Conservation (phyloP, 2,329 filamentous ascomycete genomes). For the Fusarium anguioides region DNA sequence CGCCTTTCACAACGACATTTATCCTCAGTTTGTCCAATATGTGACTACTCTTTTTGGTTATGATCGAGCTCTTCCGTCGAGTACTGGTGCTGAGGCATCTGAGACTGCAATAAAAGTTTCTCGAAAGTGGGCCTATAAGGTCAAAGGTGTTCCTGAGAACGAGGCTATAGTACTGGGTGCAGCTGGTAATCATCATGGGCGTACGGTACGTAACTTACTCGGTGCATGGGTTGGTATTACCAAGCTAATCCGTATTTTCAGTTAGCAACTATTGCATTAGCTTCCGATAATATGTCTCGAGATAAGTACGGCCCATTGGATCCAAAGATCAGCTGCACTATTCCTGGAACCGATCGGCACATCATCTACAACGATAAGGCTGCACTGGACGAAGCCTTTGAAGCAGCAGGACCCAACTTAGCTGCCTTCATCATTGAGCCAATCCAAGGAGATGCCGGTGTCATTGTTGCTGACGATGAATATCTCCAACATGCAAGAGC, state of each 20-base stretch:
- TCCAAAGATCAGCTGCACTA: neutral
- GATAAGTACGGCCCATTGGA: neutral
- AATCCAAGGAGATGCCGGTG: constrained; percentile 77
- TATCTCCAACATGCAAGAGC: constrained; percentile 85
- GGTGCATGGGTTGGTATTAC: no score
- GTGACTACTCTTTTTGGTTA: neutral
- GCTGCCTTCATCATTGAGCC: constrained; percentile 89
- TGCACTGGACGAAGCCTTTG: constrained; percentile 3
- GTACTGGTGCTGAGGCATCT: constrained; percentile 12
- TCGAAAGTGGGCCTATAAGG: constrained; percentile 37
- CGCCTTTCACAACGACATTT: neutral
- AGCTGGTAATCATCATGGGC: neutral
- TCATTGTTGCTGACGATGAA: constrained; percentile 84
- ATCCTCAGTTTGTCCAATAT: neutral
- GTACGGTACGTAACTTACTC: neutral
- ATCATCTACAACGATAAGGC: constrained; percentile 14
- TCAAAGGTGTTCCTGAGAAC: constrained; percentile 28
- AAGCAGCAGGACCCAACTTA: constrained; percentile 47
- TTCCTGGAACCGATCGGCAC: neutral
- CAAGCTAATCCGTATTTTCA: neutral
- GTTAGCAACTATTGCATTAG: neutral
- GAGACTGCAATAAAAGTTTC: constrained; percentile 37
- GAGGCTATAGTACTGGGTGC: neutral
- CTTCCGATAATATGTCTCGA: neutral
- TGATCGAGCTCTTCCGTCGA: neutral